These are phyloP conservation scores for Talaromyces sp. DNA, from an alignment of 2,329 filamentous ascomycete genomes.

Conservation along the genomic window DNA sequence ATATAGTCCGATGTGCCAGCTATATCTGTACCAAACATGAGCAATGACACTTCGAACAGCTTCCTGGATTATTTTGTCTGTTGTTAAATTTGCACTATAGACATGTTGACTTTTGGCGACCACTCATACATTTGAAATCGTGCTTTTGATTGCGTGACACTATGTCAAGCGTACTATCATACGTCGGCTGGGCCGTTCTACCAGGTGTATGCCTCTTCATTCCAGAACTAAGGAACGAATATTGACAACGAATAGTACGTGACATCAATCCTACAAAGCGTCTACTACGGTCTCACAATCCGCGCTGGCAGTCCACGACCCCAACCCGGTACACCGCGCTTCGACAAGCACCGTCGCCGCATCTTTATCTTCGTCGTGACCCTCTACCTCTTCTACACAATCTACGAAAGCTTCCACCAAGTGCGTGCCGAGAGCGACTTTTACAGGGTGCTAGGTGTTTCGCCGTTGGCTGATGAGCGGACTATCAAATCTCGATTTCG, in stretches of 20 bases:
- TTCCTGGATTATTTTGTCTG: neutral
- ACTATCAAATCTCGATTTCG: conserved; percentile 83
- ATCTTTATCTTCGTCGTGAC: conserved; percentile 82
- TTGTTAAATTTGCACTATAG: neutral
- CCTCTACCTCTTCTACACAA: conserved; percentile 82
- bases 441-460: conserved; percentile 72
- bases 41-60: neutral
- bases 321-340: conserved; percentile 63
- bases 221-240: neutral
- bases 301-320: conserved; percentile 84
- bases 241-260: conserved; percentile 58
- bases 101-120: neutral
- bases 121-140: neutral
- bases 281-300: conserved; percentile 85
- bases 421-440: conserved; percentile 69
- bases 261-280: conserved; percentile 70
- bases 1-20: neutral
- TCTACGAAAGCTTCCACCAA: conserved; percentile 86
- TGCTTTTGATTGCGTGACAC: neutral
- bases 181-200: conserved; percentile 60
- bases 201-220: conserved; percentile 50
- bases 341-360: conserved; percentile 69
- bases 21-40: neutral
- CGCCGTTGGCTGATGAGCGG: conserved; percentile 65
- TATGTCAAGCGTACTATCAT: conserved; percentile 51